Base-by-base conservation (phyloP, 2,329 filamentous ascomycete species). In the Microcyclospora tardicrescens region DNA sequence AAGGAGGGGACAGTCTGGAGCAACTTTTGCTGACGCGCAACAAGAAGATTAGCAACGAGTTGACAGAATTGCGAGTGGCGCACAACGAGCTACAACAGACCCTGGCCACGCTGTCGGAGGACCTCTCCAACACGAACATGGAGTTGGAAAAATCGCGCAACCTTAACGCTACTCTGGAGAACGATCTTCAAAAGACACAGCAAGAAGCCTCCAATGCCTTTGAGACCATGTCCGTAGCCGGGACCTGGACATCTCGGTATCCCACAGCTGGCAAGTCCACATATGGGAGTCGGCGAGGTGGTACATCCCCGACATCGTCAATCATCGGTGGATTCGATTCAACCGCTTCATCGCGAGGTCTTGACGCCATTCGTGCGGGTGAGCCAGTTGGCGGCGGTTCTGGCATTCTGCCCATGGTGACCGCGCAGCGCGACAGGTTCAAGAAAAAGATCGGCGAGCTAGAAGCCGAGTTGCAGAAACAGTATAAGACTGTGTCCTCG, bases 261-360 rank as follows among this genome's bases (percentile, higher is more conserved):
- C 79, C 82, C 2, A 24, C 19, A 5, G 19, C 19, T 4, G 19
- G 19, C 5, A 78, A 76, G 49, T 78, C 82, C 10, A 64, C 66
- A 2, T 69, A 65, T 42, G 55, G 54, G 30, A 65, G 75, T 13
- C 73, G 82, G 35, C 75, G 77, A 52, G 76, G 81, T 24, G 75
- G 80, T 31, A 75, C 81, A 12, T 96, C 91, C 2, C 93, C 91
- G 0, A 96, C 91, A 1, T 96, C 89, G 3, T 96, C 89, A 14
- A 96, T 98, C 53, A 96, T 98, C 52, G 95, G 87, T 43, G 91
- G 91, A n/a, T 86, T 95, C 56, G 84, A 93, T 54, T 79, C 82
- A 15, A 72, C 75, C 32, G 59, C 63, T 35, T 66, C 62, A 14
- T 58, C 59, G 28, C 50, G 49, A 33, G 65, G 63, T 29, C 64